Conservation (phyloP, 331 rosid genomes). For the Erythrophleum ivorense region DNA sequence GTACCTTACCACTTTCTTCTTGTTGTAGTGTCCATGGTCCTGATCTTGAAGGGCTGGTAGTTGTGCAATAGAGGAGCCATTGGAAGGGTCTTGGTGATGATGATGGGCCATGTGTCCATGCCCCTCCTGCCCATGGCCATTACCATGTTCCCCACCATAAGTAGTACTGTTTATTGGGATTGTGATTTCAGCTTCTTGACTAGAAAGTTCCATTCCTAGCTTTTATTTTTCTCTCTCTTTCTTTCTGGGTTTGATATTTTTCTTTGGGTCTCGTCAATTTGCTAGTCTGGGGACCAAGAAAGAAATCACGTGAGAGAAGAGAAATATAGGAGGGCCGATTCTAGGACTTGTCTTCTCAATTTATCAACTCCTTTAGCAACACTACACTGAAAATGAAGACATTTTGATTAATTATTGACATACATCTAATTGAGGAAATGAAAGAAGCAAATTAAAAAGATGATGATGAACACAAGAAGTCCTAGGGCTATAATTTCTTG, state of each 20-base stretch:
- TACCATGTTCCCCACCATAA: slow-evolving; percentile 48
- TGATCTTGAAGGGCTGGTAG: slow-evolving; percentile 17
- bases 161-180: slow-evolving; percentile 60
- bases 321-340: neutral
- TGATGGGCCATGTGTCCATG: slow-evolving; percentile 52
- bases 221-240: neutral
- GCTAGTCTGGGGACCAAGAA: slow-evolving; percentile 45
- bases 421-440: neutral
- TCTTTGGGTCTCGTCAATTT: slow-evolving; percentile 24
- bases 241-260: slow-evolving; percentile 12
- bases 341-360: neutral
- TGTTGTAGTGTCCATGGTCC: slow-evolving; percentile 35
- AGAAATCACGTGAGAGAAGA: slow-evolving; percentile 7
- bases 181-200: slow-evolving; percentile 62
- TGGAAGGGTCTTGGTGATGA: slow-evolving; percentile 27
- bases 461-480: neutral
- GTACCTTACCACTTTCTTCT: slow-evolving; percentile 56
- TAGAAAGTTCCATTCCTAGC: slow-evolving; percentile 64
- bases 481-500: neutral
- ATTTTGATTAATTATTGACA: neutral
- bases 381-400: neutral
- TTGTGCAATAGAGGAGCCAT: slow-evolving; percentile 21
- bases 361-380: neutral
- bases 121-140: slow-evolving; percentile 42
- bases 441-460: neutral